phyloP scores from a whole-genome alignment of 352 stramenopile genomes.

The Phytophthora foliorum region DNA sequence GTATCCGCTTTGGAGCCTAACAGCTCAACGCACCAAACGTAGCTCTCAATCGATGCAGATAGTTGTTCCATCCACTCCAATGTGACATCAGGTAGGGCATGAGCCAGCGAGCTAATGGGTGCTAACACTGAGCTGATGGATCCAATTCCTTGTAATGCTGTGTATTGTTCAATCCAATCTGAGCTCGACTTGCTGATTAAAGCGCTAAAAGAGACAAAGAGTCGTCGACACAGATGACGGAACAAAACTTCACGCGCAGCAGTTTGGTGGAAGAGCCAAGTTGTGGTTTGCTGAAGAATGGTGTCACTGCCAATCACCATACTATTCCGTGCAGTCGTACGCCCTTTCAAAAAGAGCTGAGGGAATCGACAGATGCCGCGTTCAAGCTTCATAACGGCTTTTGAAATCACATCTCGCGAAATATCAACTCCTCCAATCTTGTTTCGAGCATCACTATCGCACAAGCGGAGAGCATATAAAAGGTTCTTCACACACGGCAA shows the following conservation, averaged over 20 bases:
- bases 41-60: constrained; percentile 66
- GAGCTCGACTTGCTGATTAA: constrained; percentile 49
- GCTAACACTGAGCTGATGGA: constrained; percentile 50
- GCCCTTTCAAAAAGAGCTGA: constrained; percentile 50
- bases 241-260: constrained; percentile 48
- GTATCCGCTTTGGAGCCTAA: constrained; percentile 43
- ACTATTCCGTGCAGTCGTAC: not conserved
- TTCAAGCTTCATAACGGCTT: constrained; percentile 69
- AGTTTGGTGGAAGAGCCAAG: constrained; percentile 56
- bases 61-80: constrained; percentile 77
- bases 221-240: constrained; percentile 47
- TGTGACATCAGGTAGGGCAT: constrained; percentile 31
- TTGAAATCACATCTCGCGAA: constrained; percentile 69
- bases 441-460: constrained; percentile 49
- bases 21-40: constrained; percentile 59
- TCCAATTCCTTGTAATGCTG: constrained; percentile 19
- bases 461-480: constrained; percentile 69
- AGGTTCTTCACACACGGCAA: constrained; percentile 77
- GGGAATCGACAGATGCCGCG: constrained; percentile 60
- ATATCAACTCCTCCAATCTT: constrained; percentile 47
- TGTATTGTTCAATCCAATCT: constrained; percentile 67
- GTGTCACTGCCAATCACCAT: constrained; percentile 9
- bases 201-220: constrained; percentile 59
- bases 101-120: constrained; percentile 53
- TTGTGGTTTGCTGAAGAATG: constrained; percentile 34